Percentiles rank a stretch among this genome's conserved stretches.
phyloP scores from a whole-genome alignment of 2,329 filamentous ascomycete species.

The Fusarium acutatum region DNA sequence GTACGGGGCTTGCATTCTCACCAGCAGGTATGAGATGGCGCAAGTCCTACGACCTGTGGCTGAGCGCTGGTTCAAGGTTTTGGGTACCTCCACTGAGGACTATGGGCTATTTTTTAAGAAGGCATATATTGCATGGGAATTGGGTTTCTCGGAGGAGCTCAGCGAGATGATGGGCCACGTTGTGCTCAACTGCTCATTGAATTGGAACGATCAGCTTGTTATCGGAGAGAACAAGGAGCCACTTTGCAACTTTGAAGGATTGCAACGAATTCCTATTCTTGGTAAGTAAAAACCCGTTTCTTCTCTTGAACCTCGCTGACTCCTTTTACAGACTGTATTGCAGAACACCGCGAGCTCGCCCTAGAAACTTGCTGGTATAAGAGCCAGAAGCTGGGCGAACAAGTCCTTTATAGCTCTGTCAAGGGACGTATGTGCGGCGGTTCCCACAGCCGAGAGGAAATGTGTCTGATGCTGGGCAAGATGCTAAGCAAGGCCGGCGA shows the following conservation, averaged over 20 bases:
- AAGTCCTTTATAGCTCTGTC: not conserved
- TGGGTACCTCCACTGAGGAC: not conserved
- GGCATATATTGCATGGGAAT: slow-evolving; percentile 25
- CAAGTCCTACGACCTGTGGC: slow-evolving; percentile 20
- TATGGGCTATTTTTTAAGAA: not conserved
- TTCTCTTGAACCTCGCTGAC: not conserved
- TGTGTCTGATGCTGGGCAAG: slow-evolving; percentile 14
- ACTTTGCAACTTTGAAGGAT: not conserved
- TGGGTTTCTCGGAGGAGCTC: slow-evolving; percentile 12
- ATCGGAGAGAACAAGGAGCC: not conserved
- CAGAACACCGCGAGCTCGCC: slow-evolving; percentile 7
- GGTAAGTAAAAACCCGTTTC: not conserved
- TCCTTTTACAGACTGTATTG: slow-evolving; percentile 3
- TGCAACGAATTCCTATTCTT: slow-evolving; percentile 11
- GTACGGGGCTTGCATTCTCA: slow-evolving; percentile 12
- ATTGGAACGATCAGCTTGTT: not conserved
- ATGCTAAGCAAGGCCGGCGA: slow-evolving; percentile 16
- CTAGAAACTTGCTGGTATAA: slow-evolving; percentile 8
- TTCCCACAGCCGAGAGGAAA: not conserved
- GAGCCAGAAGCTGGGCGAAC: slow-evolving; percentile 8
- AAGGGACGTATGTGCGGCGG: not conserved
- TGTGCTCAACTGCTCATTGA: not conserved
- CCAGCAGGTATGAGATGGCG: slow-evolving; percentile 28
- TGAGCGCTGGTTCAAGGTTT: slow-evolving; percentile 8
- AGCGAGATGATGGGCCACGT: not conserved